Percentiles rank a stretch among this genome's conserved stretches.
phyloP scores from a whole-genome alignment of 257 asterid genomes.

The Primulina eburnea region DNA sequence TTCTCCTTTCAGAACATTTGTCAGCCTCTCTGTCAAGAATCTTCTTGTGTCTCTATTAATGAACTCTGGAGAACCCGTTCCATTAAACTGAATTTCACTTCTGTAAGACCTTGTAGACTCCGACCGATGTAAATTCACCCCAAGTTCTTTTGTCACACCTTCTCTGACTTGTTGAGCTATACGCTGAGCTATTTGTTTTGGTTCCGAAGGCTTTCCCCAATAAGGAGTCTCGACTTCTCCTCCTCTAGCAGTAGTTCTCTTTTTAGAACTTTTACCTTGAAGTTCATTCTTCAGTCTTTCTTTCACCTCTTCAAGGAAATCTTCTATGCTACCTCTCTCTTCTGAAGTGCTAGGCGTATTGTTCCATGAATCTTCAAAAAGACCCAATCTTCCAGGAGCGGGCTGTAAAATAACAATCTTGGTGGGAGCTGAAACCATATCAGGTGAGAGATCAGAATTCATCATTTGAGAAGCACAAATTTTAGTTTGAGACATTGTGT shows the following conservation, averaged over 20 bases:
- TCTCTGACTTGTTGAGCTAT: constrained; percentile 79
- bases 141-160: constrained; percentile 62
- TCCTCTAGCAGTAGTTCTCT: constrained; percentile 66
- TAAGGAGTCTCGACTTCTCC: constrained; percentile 92
- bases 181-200: constrained; percentile 72
- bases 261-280: constrained; percentile 62
- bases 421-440: constrained; percentile 44
- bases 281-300: constrained; percentile 76
- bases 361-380: constrained; percentile 57
- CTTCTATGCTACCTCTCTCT: constrained; percentile 67
- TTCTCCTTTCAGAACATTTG: constrained; percentile 72
- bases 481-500: constrained; percentile 31
- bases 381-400: constrained; percentile 54
- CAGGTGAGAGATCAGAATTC: constrained; percentile 30
- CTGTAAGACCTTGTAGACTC: constrained; percentile 80
- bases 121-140: constrained; percentile 62
- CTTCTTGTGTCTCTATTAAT: constrained; percentile 64
- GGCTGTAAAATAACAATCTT: constrained; percentile 91
- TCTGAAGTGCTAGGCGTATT: constrained; percentile 75
- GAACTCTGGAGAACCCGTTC: constrained; percentile 62
- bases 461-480: constrained; percentile 30
- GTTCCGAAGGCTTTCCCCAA: constrained; percentile 68
- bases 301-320: constrained; percentile 90
- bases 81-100: constrained; percentile 60
- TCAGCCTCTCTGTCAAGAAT: constrained; percentile 71